These are phyloP conservation scores for Jamesozyma jinghongensis DNA, from an alignment of 805 yeast species.

Conservation along the genomic window DNA sequence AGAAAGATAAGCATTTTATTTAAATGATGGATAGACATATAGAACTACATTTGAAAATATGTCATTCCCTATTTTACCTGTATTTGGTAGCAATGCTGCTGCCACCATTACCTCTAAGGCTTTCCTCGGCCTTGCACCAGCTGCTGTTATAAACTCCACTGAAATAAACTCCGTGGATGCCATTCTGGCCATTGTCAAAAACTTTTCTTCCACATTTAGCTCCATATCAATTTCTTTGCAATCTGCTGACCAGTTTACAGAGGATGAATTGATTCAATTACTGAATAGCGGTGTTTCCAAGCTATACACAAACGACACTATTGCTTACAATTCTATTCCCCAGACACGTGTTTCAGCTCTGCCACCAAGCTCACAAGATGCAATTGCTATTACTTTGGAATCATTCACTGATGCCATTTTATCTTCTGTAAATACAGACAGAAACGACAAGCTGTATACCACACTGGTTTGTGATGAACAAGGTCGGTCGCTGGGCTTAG, in stretches of 20 bases:
- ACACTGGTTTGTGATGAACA: constrained; percentile 68
- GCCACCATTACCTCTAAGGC: constrained; percentile 11
- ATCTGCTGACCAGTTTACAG: constrained; percentile 18
- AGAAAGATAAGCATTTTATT: too few relatives aligned
- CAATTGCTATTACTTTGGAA: constrained; percentile 11
- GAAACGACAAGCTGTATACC: constrained; percentile 76
- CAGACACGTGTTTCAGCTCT: constrained; percentile 33
- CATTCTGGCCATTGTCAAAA: constrained; percentile 11
- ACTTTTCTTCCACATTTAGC: constrained; percentile 10
- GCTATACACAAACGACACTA: constrained; percentile 27
- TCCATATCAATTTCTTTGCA: constrained; percentile 22
- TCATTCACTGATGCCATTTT: constrained; percentile 18
- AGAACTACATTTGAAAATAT: too few relatives aligned
- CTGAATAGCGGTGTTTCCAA: constrained; percentile 53
- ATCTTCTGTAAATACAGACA: constrained; percentile 60
- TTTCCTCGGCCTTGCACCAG: constrained; percentile 21
- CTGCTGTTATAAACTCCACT: constrained; percentile 20
- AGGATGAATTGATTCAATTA: constrained; percentile 42
- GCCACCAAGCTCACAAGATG: constrained; percentile 3
- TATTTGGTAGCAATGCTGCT: constrained; percentile 17
- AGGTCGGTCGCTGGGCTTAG: constrained; percentile 76
- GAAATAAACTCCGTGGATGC: constrained; percentile 13
- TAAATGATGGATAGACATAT: too few relatives aligned
- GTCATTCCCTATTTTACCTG: constrained; percentile 35
- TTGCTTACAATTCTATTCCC: constrained; percentile 36